Conservation (phyloP, 345 rosid species). For the Hevea brasiliensis region DNA sequence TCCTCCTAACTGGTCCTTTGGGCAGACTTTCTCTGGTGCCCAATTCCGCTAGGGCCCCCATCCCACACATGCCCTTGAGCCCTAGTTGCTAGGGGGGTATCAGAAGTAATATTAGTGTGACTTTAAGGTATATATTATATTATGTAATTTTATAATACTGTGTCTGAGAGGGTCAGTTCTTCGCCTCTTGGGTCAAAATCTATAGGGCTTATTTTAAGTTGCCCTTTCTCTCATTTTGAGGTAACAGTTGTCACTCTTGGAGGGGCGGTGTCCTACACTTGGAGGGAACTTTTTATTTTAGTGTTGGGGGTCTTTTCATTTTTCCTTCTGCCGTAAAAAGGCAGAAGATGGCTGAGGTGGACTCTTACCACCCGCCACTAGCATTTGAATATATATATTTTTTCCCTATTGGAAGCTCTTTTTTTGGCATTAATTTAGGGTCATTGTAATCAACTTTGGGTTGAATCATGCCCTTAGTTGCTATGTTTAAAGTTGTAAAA, state of each 20-base stretch:
- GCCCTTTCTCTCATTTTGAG: slow-evolving; percentile 33
- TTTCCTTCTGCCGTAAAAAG: background rate
- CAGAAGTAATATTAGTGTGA: slow-evolving; percentile 2
- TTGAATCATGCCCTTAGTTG: background rate
- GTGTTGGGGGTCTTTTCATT: slow-evolving; percentile 14
- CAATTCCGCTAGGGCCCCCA: slow-evolving; percentile 19
- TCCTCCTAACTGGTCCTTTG: slow-evolving; percentile 27
- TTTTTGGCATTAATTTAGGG: background rate
- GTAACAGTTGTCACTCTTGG: background rate
- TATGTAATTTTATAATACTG: slow-evolving; percentile 11
- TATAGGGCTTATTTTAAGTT: slow-evolving; percentile 40
- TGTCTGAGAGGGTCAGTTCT: background rate
- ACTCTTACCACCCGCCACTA: slow-evolving; percentile 48
- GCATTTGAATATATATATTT: background rate
- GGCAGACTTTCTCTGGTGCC: slow-evolving; percentile 32
- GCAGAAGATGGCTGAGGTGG: slow-evolving; percentile 49
- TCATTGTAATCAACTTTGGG: slow-evolving; percentile 1
- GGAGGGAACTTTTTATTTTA: background rate
- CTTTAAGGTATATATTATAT: background rate
- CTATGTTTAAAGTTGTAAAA: background rate
- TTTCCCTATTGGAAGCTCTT: background rate
- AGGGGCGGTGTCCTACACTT: background rate
- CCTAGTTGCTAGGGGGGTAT: background rate
- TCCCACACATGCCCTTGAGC: no score
- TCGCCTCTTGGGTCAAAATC: slow-evolving; percentile 26